Conservation (phyloP, 345 rosid genomes). For the Theobroma cacao region DNA sequence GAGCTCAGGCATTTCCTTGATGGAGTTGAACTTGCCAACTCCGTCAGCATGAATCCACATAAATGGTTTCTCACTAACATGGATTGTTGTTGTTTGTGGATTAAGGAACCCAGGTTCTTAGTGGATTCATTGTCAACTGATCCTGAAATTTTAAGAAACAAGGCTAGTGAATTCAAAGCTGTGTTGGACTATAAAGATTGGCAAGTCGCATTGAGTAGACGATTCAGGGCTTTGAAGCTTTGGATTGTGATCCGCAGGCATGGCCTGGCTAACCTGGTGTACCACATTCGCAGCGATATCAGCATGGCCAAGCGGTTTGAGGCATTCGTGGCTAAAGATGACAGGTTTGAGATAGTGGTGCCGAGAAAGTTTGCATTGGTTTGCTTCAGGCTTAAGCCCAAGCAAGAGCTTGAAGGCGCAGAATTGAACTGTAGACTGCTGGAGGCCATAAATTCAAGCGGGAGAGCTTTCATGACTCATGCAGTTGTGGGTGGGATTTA, state of each 20-base stretch:
- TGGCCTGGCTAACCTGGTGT: slow-evolving; percentile 21
- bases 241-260: slow-evolving; percentile 32
- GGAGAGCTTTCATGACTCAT: slow-evolving; percentile 23
- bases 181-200: slow-evolving; percentile 49
- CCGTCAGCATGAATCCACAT: slow-evolving; percentile 40
- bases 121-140: slow-evolving; percentile 31
- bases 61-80: slow-evolving; percentile 48
- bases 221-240: slow-evolving; percentile 32
- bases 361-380: slow-evolving; percentile 35
- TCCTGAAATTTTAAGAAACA: slow-evolving; percentile 38
- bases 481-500: slow-evolving; percentile 12
- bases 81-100: slow-evolving; percentile 50
- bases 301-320: slow-evolving; percentile 25
- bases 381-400: slow-evolving; percentile 28
- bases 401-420: background rate
- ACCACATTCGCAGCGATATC: slow-evolving; percentile 21
- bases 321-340: slow-evolving; percentile 32
- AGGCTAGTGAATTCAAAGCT: slow-evolving; percentile 23
- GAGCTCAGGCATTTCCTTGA: slow-evolving; percentile 38
- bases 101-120: slow-evolving; percentile 25
- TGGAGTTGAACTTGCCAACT: slow-evolving; percentile 43
- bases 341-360: slow-evolving; percentile 37
- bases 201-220: slow-evolving; percentile 38
- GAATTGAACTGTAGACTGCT: slow-evolving; percentile 3
- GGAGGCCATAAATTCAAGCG: slow-evolving; percentile 23